phyloP scores from a whole-genome alignment of 2,329 filamentous ascomycete species.

The Plenodomus tracheiphilus region DNA sequence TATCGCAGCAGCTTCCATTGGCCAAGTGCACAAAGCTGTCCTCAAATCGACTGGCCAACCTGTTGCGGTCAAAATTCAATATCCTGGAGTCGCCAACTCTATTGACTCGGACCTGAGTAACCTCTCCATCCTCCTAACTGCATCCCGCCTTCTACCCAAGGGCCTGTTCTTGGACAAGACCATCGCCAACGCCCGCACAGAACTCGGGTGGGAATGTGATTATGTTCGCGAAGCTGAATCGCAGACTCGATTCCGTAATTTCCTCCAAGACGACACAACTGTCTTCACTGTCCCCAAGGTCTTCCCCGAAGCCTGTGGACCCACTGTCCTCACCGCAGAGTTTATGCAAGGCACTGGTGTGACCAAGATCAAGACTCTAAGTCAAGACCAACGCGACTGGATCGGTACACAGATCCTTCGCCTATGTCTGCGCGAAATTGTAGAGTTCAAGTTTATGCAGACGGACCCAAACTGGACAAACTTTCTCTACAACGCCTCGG shows the following conservation, averaged over 20 bases:
- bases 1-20: slow-evolving; percentile 94
- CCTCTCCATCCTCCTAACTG: slow-evolving; percentile 84
- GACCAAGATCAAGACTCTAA: slow-evolving; percentile 75
- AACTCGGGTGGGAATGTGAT: slow-evolving; percentile 96
- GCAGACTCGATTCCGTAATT: slow-evolving; percentile 71
- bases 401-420: slow-evolving; percentile 93
- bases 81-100: slow-evolving; percentile 91
- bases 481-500: slow-evolving; percentile 81
- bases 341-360: slow-evolving; percentile 86
- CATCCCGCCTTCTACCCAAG: slow-evolving; percentile 85
- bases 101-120: slow-evolving; percentile 98
- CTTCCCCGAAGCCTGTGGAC: slow-evolving; percentile 76
- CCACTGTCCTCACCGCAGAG: slow-evolving; percentile 89
- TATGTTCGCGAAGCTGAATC: slow-evolving; percentile 87
- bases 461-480: slow-evolving; percentile 99
- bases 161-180: slow-evolving; percentile 96
- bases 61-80: slow-evolving; percentile 96
- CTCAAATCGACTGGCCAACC: slow-evolving; percentile 72
- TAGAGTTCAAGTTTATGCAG: slow-evolving; percentile 97
- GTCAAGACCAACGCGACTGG: slow-evolving; percentile 87
- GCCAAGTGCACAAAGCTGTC: slow-evolving; percentile 87
- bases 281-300: slow-evolving; percentile 81
- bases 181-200: slow-evolving; percentile 88
- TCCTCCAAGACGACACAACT: slow-evolving; percentile 73
- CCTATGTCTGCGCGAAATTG: slow-evolving; percentile 88